phyloP scores from a whole-genome alignment of 164 flowering plant genomes.

The Kingdonia uniflora region DNA sequence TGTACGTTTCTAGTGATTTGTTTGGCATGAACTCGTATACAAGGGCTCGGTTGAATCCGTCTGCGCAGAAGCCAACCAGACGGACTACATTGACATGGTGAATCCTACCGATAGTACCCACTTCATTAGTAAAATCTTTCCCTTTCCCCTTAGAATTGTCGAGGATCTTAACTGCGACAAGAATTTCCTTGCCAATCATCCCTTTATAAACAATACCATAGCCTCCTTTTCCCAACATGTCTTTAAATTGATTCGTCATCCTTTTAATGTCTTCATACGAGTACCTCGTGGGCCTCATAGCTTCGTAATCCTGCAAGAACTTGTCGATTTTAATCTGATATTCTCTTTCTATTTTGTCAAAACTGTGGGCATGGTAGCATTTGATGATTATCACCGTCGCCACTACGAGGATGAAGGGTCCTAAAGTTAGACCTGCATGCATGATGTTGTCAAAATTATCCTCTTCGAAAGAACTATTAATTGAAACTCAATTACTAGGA shows the following conservation, averaged over 20 bases:
- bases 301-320: constrained; percentile 7
- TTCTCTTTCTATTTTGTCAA: too few species aligned
- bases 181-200: background rate
- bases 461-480: too few species aligned
- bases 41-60: constrained; percentile 2
- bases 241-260: background rate
- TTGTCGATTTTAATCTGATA: background rate
- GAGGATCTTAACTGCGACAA: constrained; percentile 5
- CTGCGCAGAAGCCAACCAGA: constrained; percentile 3
- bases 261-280: background rate
- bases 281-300: constrained; percentile 5
- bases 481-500: too few species aligned
- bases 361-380: too few species aligned
- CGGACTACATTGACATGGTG: constrained; percentile 7
- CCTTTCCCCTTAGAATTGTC: constrained; percentile 3
- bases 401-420: too few species aligned
- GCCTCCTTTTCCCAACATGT: constrained; percentile 8
- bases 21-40: constrained; percentile 10
- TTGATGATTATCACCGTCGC: too few species aligned
- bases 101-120: constrained; percentile 4
- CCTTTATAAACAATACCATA: constrained; percentile 7
- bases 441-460: too few species aligned
- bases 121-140: constrained; percentile 9
- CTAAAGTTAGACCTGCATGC: too few species aligned
- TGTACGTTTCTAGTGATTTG: background rate